Percentiles rank a stretch among this genome's conserved stretches.
Evolutionary conservation across 352 stramenopile species (phyloP).

Genomic region (Peronospora destructor): DNA sequence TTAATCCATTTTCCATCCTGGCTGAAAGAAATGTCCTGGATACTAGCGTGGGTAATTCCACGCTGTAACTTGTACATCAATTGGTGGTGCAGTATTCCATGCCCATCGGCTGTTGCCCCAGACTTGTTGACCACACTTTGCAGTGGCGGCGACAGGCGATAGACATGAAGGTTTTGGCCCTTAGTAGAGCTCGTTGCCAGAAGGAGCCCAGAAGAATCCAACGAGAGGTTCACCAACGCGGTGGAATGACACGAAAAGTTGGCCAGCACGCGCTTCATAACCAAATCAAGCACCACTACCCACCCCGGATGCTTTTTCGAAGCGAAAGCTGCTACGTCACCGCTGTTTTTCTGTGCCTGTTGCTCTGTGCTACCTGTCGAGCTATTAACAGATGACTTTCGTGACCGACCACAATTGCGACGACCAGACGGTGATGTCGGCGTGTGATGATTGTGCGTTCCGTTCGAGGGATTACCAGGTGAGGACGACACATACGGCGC

Average conservation of each 20-base stretch:
- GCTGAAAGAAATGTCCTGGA: slow-evolving; percentile 77
- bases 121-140: slow-evolving; percentile 30
- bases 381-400: slow-evolving; percentile 14
- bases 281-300: slow-evolving; percentile 62
- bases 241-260: slow-evolving; percentile 76
- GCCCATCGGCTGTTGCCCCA: slow-evolving; percentile 8
- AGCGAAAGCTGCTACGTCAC: slow-evolving; percentile 8
- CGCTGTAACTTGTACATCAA: slow-evolving; percentile 84
- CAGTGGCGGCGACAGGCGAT: slow-evolving; percentile 60
- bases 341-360: slow-evolving; percentile 6
- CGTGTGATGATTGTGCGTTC: slow-evolving; percentile 7
- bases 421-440: slow-evolving; percentile 14
- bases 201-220: slow-evolving; percentile 70
- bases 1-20: slow-evolving; percentile 83
- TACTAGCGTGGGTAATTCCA: slow-evolving; percentile 80
- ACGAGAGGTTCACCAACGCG: slow-evolving; percentile 60
- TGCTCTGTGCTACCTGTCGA: slow-evolving; percentile 7
- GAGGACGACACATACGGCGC: slow-evolving; percentile 69
- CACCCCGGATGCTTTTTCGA: slow-evolving; percentile 41
- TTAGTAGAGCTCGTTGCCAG: slow-evolving; percentile 77
- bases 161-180: slow-evolving; percentile 83
- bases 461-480: slow-evolving; percentile 30
- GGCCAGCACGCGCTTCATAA: slow-evolving; percentile 52
- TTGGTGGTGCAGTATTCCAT: slow-evolving; percentile 30
- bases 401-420: slow-evolving; percentile 10